Percentiles rank a stretch among this genome's conserved stretches.
Evolutionary conservation across 805 yeast species (phyloP).

Genomic region (Starmerella asiatica): DNA sequence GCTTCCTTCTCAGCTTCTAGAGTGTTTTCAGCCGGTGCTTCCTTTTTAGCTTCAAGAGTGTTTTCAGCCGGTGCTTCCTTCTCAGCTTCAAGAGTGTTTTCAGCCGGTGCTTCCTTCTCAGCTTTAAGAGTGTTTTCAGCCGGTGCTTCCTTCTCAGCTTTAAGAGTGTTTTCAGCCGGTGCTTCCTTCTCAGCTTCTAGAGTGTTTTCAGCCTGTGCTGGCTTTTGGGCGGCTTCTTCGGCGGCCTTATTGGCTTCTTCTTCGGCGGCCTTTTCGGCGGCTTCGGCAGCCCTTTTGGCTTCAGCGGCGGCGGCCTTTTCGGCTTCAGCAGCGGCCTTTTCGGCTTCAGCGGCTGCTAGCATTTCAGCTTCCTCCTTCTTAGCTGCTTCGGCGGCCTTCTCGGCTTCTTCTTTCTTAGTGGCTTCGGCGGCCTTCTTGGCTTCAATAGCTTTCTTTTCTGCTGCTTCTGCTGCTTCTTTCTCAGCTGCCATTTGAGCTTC

Average conservation of each 20-base stretch:
- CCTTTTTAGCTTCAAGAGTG: constrained; percentile 10
- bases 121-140: constrained; percentile 8
- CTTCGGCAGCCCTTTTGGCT: constrained; percentile 12
- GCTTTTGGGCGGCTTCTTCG: constrained; percentile 5
- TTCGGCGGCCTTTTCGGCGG: constrained; percentile 1
- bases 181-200: no score
- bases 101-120: constrained; percentile 8
- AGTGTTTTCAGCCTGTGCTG: no score
- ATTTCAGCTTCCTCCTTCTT: constrained; percentile 19
- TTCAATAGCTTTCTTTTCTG: background rate
- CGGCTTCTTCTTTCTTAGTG: background rate
- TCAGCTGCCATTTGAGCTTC: background rate
- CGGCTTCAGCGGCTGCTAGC: constrained; percentile 19
- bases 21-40: background rate
- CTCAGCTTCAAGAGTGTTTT: no score
- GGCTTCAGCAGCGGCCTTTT: constrained; percentile 15
- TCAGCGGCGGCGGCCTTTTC: constrained; percentile 14
- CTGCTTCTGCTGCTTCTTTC: background rate
- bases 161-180: no score
- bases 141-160: background rate
- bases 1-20: background rate
- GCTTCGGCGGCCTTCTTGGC: background rate
- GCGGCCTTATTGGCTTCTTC: background rate
- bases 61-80: constrained; percentile 7
- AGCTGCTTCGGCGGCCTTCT: constrained; percentile 8